Percentiles rank a stretch among this genome's conserved stretches.
Conservation (phyloP, 2,329 filamentous ascomycete genomes). For the Fonsecaea monophora region DNA sequence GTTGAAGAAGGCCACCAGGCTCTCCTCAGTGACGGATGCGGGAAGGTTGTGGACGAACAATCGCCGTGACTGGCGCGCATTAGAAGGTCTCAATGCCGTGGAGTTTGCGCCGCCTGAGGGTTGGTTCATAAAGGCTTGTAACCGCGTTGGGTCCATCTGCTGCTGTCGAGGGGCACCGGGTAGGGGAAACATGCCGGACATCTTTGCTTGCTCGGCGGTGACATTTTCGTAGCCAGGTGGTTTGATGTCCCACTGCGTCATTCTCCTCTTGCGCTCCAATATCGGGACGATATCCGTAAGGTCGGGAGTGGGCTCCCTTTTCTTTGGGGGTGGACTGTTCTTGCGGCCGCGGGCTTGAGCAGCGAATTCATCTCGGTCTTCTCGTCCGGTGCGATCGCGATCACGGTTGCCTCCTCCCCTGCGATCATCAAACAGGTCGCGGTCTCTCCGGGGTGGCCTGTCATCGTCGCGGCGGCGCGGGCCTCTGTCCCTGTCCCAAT, state of each 20-base stretch:
- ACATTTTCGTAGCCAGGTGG: constrained; percentile 98
- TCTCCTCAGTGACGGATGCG: constrained; percentile 73
- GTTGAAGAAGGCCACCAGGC: constrained; percentile 86
- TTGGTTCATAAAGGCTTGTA: constrained; percentile 95
- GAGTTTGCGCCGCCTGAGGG: constrained; percentile 67
- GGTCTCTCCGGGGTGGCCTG: constrained; percentile 60
- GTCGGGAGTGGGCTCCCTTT: constrained; percentile 94
- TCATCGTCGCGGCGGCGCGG: constrained; percentile 71
- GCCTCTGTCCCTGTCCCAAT: constrained; percentile 76
- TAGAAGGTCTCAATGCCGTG: constrained; percentile 78
- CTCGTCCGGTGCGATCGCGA: constrained; percentile 51
- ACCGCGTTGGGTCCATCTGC: constrained; percentile 89
- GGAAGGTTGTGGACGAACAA: constrained; percentile 87
- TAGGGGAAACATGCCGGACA: constrained; percentile 98
- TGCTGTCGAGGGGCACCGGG: constrained; percentile 94
- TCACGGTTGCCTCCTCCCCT: constrained; percentile 53
- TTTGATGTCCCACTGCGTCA: constrained; percentile 99
- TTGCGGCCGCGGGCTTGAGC: constrained; percentile 63
- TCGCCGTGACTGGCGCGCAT: constrained; percentile 92
- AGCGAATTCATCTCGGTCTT: constrained; percentile 58
- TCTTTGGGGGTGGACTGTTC: constrained; percentile 81
- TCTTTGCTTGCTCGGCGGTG: constrained; percentile 96
- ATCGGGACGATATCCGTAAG: constrained; percentile 84
- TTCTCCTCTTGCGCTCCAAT: constrained; percentile 82
- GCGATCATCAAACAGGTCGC: constrained; percentile 69